Percentiles rank a stretch among this genome's conserved stretches.
Conservation (phyloP, 306 rosid species). For the Oemleria cerasiformis region DNA sequence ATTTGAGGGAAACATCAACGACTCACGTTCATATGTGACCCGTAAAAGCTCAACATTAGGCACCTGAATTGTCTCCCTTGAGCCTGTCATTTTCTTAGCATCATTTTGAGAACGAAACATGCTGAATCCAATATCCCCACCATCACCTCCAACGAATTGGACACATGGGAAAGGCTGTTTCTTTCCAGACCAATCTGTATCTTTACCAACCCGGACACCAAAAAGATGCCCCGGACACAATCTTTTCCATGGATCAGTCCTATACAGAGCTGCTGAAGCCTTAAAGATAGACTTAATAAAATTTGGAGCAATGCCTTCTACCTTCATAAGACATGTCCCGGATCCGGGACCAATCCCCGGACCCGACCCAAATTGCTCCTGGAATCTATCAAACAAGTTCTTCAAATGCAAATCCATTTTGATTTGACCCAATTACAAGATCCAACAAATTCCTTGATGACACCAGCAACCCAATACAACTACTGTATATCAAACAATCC, state of each 20-base stretch:
- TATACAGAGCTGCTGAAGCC: conserved; percentile 61
- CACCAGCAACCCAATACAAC: conserved; percentile 19
- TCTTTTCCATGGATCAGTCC: conserved; percentile 66
- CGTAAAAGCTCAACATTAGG: conserved; percentile 61
- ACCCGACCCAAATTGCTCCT: conserved; percentile 70
- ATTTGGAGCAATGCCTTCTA: conserved; percentile 54
- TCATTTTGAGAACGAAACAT: conserved; percentile 60
- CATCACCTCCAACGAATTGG: conserved; percentile 75
- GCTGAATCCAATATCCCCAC: conserved; percentile 58
- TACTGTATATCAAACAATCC: not conserved
- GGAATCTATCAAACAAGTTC: conserved; percentile 58
- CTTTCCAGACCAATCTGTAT: conserved; percentile 61
- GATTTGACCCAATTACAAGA: conserved; percentile 13
- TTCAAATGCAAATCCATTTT: conserved; percentile 71
- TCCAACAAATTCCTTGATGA: conserved; percentile 7
- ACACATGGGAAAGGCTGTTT: conserved; percentile 59
- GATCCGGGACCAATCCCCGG: conserved; percentile 78
- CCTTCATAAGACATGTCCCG: conserved; percentile 63
- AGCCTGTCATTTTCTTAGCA: conserved; percentile 66
- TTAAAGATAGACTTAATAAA: conserved; percentile 51
- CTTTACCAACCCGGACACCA: conserved; percentile 62
- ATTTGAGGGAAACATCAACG: conserved; percentile 60
- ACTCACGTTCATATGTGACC: conserved; percentile 54
- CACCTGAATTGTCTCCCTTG: conserved; percentile 52
- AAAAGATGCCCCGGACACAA: conserved; percentile 51